Base-by-base conservation (phyloP, 2,329 filamentous ascomycete species). In the Alternaria sp. region DNA sequence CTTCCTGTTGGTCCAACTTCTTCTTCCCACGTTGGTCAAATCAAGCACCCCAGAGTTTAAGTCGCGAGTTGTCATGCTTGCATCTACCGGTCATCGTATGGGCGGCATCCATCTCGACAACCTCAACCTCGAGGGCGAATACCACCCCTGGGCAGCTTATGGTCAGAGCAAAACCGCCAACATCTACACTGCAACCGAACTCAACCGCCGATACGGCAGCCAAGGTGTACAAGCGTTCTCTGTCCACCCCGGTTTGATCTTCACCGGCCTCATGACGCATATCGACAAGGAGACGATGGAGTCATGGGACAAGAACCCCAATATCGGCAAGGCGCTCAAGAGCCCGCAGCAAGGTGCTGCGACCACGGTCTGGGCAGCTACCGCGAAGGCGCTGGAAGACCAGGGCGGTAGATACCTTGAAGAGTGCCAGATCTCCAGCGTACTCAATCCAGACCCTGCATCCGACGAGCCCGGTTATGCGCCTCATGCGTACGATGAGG, bases 1-100 rank as follows among this genome's bases (percentile, higher is more conserved):
- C 66, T 88, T 88, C 75, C 80, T 87, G 0, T 79, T 88, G 13
- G 84, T 86, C 62, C 78, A 85, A 25, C 79, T 87, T 2, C 76
- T 88, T 26, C 83, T 83, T 25, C 72, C 79, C 0, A 70, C 79
- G 0, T 71, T 88, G 7, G 71, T 86, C 0, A 66, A 77, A 0
- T 78, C 79, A 5, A 68, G 79, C 1, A 82, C 79, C 0, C 72
- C 81, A 0, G 64, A 70, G 0, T 85, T 67, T 19, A 54, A 65
- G 73, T 77, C 1, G 70, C 87, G 1, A 2, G 47, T 51, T 32
- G 47, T 32, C 3, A 28, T 51, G 6, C 47, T 51, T 15, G 47
- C 47, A 0, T 79, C 83, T 1, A 46, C 43, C 11, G 58, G 26
- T 1, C 65, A 67, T 40, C 65, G 65, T n/a, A 60, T 52, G 40